Conservation (phyloP, 2,329 filamentous ascomycete genomes). For the Diaporthe capsici region DNA sequence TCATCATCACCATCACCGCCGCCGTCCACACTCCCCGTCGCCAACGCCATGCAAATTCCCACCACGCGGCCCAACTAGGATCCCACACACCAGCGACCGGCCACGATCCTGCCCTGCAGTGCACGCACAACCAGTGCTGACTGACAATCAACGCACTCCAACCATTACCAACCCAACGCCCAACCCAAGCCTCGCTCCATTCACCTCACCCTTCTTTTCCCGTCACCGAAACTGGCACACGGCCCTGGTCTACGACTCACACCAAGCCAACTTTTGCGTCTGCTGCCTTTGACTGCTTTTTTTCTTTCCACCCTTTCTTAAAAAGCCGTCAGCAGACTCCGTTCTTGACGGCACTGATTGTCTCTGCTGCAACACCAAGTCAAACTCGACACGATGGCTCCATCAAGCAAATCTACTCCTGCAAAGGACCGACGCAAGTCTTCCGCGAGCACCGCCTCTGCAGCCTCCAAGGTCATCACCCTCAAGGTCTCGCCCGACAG, state of each 20-base stretch:
- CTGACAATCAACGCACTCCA: conserved; percentile 18
- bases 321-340: background rate
- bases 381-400: conserved; percentile 50
- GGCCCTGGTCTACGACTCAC: conserved; percentile 5
- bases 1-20: conserved; percentile 43
- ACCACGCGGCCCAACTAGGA: conserved; percentile 25
- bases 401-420: conserved; percentile 52
- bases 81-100: conserved; percentile 20
- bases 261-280: conserved; percentile 16
- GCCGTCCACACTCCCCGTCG: conserved; percentile 43
- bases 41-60: conserved; percentile 40
- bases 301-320: background rate
- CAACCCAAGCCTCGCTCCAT: conserved; percentile 7
- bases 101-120: conserved; percentile 32
- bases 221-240: conserved; percentile 24
- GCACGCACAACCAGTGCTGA: conserved; percentile 34
- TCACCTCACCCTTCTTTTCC: conserved; percentile 23
- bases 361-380: conserved; percentile 28
- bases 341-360: conserved; percentile 7
- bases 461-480: conserved; percentile 58
- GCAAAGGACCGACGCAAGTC: conserved; percentile 62
- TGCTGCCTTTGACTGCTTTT: conserved; percentile 6
- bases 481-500: conserved; percentile 65
- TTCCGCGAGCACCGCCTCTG: conserved; percentile 46
- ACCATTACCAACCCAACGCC: conserved; percentile 15